Conservation (phyloP, 164 flowering plant species). For the Tetracentron sinense region DNA sequence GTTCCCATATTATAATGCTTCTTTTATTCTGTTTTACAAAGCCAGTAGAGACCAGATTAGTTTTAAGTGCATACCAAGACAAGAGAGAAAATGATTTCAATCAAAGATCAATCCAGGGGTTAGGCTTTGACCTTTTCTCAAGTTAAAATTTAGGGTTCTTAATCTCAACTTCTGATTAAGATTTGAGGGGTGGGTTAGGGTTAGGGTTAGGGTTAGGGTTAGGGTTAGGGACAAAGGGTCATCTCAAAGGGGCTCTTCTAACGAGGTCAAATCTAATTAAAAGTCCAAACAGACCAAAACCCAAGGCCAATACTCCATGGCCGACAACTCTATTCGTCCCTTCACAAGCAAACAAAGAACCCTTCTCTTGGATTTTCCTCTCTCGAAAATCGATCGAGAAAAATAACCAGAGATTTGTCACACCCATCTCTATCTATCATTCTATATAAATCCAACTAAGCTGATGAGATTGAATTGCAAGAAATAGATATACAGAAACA, state of each 20-base stretch:
- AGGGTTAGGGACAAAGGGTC: background rate
- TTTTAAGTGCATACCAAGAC: too few species aligned
- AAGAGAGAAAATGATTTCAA: too few species aligned
- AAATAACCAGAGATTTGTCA: background rate
- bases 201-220: background rate
- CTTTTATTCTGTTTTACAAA: too few species aligned
- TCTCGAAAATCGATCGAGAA: background rate
- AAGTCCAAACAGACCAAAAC: slow-evolving; percentile 19
- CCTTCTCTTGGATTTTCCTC: background rate
- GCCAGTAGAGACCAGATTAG: too few species aligned
- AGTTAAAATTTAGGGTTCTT: too few species aligned
- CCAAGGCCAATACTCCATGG: slow-evolving; percentile 30
- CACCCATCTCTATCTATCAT: background rate
- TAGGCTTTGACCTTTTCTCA: too few species aligned
- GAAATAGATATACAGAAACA: background rate
- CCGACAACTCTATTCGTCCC: slow-evolving; percentile 44
- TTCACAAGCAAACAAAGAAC: slow-evolving; percentile 37
- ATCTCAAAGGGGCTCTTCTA: slow-evolving; percentile 18
- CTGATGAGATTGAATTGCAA: background rate
- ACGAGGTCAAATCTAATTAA: slow-evolving; percentile 43
- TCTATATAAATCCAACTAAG: background rate
- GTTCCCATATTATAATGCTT: too few species aligned
- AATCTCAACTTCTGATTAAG: background rate
- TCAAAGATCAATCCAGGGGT: too few species aligned
- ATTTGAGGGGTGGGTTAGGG: background rate